These are phyloP conservation scores for Licmophora abbreviata DNA, from an alignment of 108 stramenopile genomes.

Conservation along the genomic window DNA sequence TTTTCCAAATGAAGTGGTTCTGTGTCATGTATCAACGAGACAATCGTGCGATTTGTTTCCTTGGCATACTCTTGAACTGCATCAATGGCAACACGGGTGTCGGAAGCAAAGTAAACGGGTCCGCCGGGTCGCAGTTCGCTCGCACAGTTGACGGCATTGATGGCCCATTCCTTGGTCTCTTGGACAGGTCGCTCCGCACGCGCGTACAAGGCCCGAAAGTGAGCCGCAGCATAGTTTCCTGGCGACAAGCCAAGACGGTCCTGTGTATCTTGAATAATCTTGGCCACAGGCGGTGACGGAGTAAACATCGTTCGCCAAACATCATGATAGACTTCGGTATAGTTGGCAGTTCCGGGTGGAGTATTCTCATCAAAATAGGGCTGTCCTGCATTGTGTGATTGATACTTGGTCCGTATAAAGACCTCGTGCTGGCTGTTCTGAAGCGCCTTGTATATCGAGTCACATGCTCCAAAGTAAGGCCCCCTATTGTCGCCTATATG, in stretches of 20 bases:
- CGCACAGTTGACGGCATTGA: constrained; percentile 39
- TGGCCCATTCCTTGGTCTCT: background rate
- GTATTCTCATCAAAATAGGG: constrained; percentile 1
- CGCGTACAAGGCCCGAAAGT: constrained; percentile 36
- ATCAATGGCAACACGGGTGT: constrained; percentile 13
- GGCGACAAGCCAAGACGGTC: constrained; percentile 17
- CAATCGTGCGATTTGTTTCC: constrained; percentile 7
- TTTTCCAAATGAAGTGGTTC: constrained; percentile 42
- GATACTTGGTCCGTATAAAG: constrained; percentile 7
- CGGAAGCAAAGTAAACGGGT: constrained; percentile 39
- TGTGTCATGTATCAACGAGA: constrained; percentile 1
- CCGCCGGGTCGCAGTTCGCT: constrained; percentile 12
- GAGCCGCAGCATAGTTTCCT: constrained; percentile 29
- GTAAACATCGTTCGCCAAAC: constrained; percentile 29
- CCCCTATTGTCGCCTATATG: too few relatives aligned
- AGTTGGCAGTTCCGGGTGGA: too few relatives aligned
- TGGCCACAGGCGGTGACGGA: constrained; percentile 27
- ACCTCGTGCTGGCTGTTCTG: too few relatives aligned
- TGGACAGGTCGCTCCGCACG: constrained; percentile 5
- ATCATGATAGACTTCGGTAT: constrained; percentile 31
- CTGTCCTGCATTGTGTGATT: constrained; percentile 21
- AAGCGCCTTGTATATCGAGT: too few relatives aligned
- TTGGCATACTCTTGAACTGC: constrained; percentile 3
- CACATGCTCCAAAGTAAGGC: too few relatives aligned
- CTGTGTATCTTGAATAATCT: constrained; percentile 13